Evolutionary conservation across 495 filamentous ascomycete genomes (phyloP).

Genomic region (Thermochaetoides thermophila): DNA sequence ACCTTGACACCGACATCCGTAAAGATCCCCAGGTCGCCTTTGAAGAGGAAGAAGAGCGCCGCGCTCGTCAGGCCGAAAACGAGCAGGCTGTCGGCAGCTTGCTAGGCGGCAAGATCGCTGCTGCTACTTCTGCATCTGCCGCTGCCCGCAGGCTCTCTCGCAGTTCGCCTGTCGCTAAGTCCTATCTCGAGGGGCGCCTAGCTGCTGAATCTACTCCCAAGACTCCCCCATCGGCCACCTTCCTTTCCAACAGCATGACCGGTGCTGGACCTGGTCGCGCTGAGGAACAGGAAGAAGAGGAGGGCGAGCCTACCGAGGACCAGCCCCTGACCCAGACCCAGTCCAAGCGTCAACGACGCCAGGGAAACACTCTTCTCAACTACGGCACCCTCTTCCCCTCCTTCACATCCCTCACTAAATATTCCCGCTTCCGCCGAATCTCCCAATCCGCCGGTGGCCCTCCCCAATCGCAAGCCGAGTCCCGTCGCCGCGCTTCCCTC

Average conservation of each 20-base stretch:
- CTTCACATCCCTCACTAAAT: constrained; percentile 54
- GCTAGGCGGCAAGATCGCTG: constrained; percentile 35
- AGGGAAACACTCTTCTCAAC: constrained; percentile 9
- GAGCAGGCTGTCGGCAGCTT: constrained; percentile 83
- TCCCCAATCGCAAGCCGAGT: too few species aligned
- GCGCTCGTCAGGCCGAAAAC: constrained; percentile 65
- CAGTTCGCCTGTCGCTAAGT: constrained; percentile 46
- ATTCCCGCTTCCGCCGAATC: constrained; percentile 39
- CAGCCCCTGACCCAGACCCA: constrained; percentile 8
- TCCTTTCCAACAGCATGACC: constrained; percentile 6
- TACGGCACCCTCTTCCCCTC: constrained; percentile 51
- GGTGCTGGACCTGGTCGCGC: too few species aligned
- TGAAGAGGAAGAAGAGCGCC: constrained; percentile 73
- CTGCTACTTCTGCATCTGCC: too few species aligned
- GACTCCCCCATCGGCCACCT: constrained; percentile 4
- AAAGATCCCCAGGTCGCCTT: constrained; percentile 85
- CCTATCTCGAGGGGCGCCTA: constrained; percentile 34
- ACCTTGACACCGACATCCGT: constrained; percentile 81
- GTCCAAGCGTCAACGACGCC: background rate
- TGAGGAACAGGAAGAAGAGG: too few species aligned
- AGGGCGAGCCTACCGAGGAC: constrained; percentile 15
- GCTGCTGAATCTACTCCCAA: constrained; percentile 20
- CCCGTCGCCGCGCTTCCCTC: background rate
- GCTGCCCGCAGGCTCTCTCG: constrained; percentile 40
- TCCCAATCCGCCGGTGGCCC: too few species aligned